phyloP scores from a whole-genome alignment of 2,329 filamentous ascomycete species.

The Sporothrix phasma region DNA sequence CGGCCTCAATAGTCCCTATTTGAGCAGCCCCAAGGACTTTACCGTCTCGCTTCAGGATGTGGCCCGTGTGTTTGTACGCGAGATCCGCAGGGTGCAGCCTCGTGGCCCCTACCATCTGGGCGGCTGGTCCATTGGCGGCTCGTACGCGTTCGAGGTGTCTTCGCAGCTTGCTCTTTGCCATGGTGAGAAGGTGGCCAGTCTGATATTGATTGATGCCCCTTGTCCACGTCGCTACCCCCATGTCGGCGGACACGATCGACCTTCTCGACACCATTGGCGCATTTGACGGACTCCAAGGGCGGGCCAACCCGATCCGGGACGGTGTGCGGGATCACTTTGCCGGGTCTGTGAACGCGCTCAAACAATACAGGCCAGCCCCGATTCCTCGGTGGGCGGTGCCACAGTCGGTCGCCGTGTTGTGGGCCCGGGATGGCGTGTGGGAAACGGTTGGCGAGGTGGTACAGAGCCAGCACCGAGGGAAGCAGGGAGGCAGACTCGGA shows the following conservation, averaged over 20 bases:
- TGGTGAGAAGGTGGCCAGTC: neutral
- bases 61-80: neutral
- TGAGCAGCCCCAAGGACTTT: neutral
- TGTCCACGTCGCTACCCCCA: neutral
- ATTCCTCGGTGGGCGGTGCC: neutral
- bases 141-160: conserved; percentile 4
- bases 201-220: neutral
- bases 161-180: neutral
- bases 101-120: neutral
- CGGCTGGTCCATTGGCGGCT: conserved; percentile 4
- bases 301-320: neutral
- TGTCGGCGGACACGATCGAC: neutral
- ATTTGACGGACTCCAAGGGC: neutral
- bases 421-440: conserved; percentile 12
- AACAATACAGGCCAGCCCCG: neutral
- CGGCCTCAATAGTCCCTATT: conserved; percentile 7
- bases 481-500: neutral
- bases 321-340: conserved; percentile 3
- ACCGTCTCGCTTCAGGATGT: neutral
- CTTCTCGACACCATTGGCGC: neutral
- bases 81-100: conserved; percentile 1
- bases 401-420: neutral
- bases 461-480: neutral
- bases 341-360: conserved; percentile 4
- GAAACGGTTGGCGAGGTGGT: conserved; percentile 7